Evolutionary conservation across 176 grass and related monocot genomes (phyloP), one percentile per base, ranked within the genome.

Genomic region (Leersia perrieri): DNA sequence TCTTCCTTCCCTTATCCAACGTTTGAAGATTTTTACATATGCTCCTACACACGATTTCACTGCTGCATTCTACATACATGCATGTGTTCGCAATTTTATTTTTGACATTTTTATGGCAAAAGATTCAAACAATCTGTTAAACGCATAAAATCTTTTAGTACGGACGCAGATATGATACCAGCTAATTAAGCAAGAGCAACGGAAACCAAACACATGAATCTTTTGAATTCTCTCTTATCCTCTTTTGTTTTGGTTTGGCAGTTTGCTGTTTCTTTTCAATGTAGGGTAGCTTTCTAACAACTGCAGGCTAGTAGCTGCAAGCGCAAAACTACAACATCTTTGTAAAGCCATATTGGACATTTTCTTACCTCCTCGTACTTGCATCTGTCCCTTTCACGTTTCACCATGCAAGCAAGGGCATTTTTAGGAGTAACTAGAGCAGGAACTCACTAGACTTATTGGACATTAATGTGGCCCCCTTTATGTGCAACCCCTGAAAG

Each of bases 281-380:
- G 81, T 63, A 20, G 81, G 75, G 76, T 84, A 74, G 69, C 81
- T 80, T 79, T 74, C 74, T 62, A 78, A 78, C 65, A 88, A 42
- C 66, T 78, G 67, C 86, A 88, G 42, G 58, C 73, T 44, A 44
- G 41, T 44, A 44, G 41, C 72, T 77, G 66, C 86, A 88, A 66
- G 45, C 74, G 45, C 86, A 80, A 60, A 65, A 5, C 66, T 84
- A 78, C 74, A 66, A 72, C 60, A 29, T 13, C 42, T 70, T 44
- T 66, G 73, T 73, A 73, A 88, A 78, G 67, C 67, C 41, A 79
- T 68, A 25, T 84, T 53, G 81, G 77, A 49, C 14, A 30, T 61
- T 45, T 88, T 69, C 60, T 88, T 69, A 80, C 51, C 69, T 40
- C 81, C 30, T 5, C 5, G 42, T 36, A 72, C n/a, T 64, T 64